phyloP scores from a whole-genome alignment of 169 alveolate species.

The Eimeria acervulina region DNA sequence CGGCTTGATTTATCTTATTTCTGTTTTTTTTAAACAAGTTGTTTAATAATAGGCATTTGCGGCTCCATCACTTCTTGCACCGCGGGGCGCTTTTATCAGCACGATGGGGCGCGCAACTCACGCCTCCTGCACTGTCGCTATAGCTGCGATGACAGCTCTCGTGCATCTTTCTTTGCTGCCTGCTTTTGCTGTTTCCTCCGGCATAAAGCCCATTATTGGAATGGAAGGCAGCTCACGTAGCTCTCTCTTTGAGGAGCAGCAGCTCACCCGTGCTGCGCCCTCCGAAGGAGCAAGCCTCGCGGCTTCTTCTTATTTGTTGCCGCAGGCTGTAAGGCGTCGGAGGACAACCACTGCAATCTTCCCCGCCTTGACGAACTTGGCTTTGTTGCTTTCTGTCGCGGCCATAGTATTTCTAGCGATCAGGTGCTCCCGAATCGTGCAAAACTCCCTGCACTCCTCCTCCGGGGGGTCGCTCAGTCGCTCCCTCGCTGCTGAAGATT shows the following conservation, averaged over 20 bases:
- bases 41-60: not conserved
- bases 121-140: not conserved
- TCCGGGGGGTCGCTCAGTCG: not conserved
- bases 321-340: not conserved
- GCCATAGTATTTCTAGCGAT: not conserved
- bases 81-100: not conserved
- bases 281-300: not conserved
- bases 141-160: not conserved
- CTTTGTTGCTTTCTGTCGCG: not conserved
- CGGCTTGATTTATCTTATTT: not conserved
- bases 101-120: not conserved
- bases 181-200: not conserved
- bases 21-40: not conserved
- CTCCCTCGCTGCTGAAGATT: conserved; percentile 7
- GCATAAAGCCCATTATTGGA: not conserved
- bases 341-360: not conserved
- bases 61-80: not conserved
- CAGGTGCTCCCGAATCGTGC: not conserved
- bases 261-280: no score
- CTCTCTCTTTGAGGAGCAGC: not conserved
- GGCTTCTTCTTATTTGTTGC: not conserved
- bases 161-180: not conserved
- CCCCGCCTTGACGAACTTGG: not conserved
- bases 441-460: not conserved
- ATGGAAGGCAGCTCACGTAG: not conserved